Conservation (phyloP, 129 eudicot genomes). For the Lonicera japonica region DNA sequence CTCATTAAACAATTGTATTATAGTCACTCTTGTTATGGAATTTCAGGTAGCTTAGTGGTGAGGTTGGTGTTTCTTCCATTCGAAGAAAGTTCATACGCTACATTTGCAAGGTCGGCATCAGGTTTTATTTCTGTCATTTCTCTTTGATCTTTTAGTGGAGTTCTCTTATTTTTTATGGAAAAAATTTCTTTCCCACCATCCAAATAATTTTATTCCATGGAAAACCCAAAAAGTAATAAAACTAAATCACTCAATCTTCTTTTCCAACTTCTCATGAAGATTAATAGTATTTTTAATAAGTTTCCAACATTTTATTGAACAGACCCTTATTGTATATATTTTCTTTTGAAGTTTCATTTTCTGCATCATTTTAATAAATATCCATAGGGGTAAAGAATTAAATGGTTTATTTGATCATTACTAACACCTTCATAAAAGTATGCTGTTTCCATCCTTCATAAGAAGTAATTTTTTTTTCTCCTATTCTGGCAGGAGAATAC, state of each 20-base stretch:
- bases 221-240: too few relatives aligned
- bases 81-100: slow-evolving; percentile 96
- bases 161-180: background rate
- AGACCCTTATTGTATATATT: too few relatives aligned
- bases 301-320: too few relatives aligned
- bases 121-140: slow-evolving; percentile 53
- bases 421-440: slow-evolving; percentile 1
- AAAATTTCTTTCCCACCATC: background rate
- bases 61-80: slow-evolving; percentile 94
- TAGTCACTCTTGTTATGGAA: background rate
- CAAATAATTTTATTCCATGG: too few relatives aligned
- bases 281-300: too few relatives aligned
- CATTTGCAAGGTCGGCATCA: slow-evolving; percentile 99
- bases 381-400: too few relatives aligned
- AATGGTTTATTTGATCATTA: background rate
- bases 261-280: too few relatives aligned
- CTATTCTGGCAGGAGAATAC: slow-evolving; percentile 44
- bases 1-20: too few relatives aligned
- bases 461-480: slow-evolving; percentile 5
- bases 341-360: too few relatives aligned
- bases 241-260: too few relatives aligned
- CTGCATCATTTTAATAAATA: too few relatives aligned
- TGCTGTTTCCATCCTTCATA: background rate
- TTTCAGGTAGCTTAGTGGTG: slow-evolving; percentile 96
- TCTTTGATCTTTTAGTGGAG: slow-evolving; percentile 7